phyloP scores from a whole-genome alignment of 2,329 filamentous ascomycete species.

The Bipolaris sorokiniana region DNA sequence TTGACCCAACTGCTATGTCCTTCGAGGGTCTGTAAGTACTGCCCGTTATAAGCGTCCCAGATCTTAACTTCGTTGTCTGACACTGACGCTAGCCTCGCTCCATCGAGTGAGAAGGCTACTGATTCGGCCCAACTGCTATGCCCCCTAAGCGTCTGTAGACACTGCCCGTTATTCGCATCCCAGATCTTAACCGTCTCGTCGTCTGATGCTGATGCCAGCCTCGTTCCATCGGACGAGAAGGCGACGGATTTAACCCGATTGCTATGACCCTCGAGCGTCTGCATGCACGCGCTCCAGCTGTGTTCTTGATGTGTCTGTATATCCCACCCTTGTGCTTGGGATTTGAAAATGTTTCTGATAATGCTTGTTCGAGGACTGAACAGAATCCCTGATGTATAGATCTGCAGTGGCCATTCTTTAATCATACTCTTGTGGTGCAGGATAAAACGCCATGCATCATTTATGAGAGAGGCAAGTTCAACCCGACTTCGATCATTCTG shows the following conservation, averaged over 20 bases:
- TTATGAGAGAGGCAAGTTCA: not conserved
- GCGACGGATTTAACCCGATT: not conserved
- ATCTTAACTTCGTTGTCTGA: conserved; percentile 1
- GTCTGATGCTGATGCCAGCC: conserved; percentile 10
- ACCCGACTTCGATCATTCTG: not conserved
- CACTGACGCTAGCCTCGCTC: conserved; percentile 13
- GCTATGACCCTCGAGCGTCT: not conserved
- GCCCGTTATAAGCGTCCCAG: not conserved
- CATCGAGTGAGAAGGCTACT: conserved; percentile 6
- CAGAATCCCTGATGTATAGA: not conserved
- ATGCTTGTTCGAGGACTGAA: not conserved
- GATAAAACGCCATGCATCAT: not conserved
- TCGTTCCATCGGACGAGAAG: not conserved
- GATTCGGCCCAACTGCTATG: conserved; percentile 13
- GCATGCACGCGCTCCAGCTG: conserved; percentile 11
- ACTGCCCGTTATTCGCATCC: not conserved
- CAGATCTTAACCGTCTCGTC: conserved; percentile 2
- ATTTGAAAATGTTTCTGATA: not conserved
- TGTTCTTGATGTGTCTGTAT: not conserved
- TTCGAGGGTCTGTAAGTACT: conserved; percentile 26
- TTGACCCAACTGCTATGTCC: conserved; percentile 14
- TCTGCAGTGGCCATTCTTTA: not conserved
- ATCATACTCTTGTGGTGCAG: not conserved
- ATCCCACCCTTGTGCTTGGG: not conserved
- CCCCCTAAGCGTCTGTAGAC: conserved; percentile 25